phyloP scores from a whole-genome alignment of 1,139 yeast genomes.

The Kluyveromyces marxianus region DNA sequence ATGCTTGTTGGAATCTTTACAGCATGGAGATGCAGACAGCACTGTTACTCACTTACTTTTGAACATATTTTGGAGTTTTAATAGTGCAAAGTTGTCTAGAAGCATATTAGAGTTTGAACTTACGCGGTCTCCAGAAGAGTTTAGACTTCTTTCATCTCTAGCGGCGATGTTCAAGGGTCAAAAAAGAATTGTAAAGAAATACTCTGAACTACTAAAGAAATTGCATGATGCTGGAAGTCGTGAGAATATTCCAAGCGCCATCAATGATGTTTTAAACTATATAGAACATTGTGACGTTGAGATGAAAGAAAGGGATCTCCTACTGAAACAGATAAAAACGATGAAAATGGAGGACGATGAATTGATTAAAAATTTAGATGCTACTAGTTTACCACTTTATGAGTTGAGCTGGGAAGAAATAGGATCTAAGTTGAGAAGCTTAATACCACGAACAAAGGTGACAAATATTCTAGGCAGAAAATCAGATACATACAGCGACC shows the following conservation, averaged over 20 bases:
- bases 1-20: conserved; percentile 47
- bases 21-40: conserved; percentile 60
- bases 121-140: conserved; percentile 41
- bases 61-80: conserved; percentile 44
- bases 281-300: conserved; percentile 1
- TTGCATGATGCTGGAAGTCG: background rate
- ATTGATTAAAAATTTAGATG: conserved; percentile 22
- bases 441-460: conserved; percentile 24
- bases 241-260: background rate
- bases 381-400: conserved; percentile 15
- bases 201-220: conserved; percentile 3
- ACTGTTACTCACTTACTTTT: conserved; percentile 41
- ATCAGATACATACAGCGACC: conserved; percentile 44
- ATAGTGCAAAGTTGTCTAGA: conserved; percentile 46
- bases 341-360: conserved; percentile 28
- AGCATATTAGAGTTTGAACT: conserved; percentile 58
- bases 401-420: conserved; percentile 26
- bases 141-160: conserved; percentile 37
- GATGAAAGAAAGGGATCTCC: conserved; percentile 8
- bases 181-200: conserved; percentile 14
- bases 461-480: conserved; percentile 21
- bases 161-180: conserved; percentile 28
- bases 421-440: conserved; percentile 17
- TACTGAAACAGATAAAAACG: conserved; percentile 17
- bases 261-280: background rate